Evolutionary conservation across 1,284 basidiomycete species (phyloP), one percentile per base, ranked within the genome.

Genomic region (Sporisorium sorghi): DNA sequence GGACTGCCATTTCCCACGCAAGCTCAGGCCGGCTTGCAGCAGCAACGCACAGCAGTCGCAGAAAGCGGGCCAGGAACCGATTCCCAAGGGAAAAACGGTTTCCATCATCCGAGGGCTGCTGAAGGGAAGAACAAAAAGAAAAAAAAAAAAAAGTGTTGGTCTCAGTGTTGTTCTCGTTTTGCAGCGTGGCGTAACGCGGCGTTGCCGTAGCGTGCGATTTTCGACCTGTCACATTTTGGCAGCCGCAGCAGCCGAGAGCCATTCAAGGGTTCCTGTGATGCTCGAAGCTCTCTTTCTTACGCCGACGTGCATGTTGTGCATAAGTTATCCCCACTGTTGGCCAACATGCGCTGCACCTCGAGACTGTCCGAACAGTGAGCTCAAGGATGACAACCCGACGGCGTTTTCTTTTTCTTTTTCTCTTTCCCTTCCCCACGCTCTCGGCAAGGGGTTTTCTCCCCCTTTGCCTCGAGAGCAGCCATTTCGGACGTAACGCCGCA

Each of bases 91-190:
- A 14, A 33, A 33, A 33, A 12, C 32, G 32, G 32, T 11, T 6
- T 33, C 11, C 32, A 33, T n/a, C n/a, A n/a, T n/a, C n/a, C n/a
- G n/a, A n/a, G n/a, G n/a, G n/a, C n/a, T n/a, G n/a, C n/a, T n/a
- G n/a, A n/a, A n/a, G 35, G n/a, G 17, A 5, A 14, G 5, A 5
- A 46, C 11, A 28, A 10, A 24, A 44, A 42, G 4, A 39, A 24
- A 33, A 37, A 23, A 26, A 10, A 15, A 32, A 28, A 26, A 40
- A 37, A 50, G 65, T 61, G 54, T 62, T 58, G 53, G 53, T 68
- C 56, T 62, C 66, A 62, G 55, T 62, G 66, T 68, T 68, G 58
- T 40, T 68, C 58, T 67, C 24, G 32, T 47, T 30, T 21, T n/a
- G n/a, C n/a, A n/a, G n/a, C n/a, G n/a, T n/a, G n/a, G n/a, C n/a